Evolutionary conservation across 352 stramenopile genomes (phyloP).

Genomic region (Globisporangium sylvaticum): DNA sequence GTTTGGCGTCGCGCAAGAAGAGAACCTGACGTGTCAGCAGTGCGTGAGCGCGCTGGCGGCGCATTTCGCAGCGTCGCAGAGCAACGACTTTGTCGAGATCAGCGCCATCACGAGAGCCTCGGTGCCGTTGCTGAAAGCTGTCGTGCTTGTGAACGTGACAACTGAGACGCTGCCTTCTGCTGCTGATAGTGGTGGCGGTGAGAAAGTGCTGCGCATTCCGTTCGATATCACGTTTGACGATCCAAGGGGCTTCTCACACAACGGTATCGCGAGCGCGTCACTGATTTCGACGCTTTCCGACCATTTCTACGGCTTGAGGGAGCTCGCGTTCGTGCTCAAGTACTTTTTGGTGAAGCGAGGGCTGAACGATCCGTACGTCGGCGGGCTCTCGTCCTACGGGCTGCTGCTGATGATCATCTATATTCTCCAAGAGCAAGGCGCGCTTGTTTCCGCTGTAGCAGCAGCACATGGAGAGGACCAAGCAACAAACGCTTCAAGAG

Average conservation of each 20-base stretch:
- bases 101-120: conserved; percentile 67
- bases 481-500: background rate
- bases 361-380: conserved; percentile 88
- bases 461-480: background rate
- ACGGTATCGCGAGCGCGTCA: conserved; percentile 69
- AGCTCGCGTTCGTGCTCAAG: conserved; percentile 88
- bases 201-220: conserved; percentile 37
- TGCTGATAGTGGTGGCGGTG: background rate
- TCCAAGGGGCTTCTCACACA: conserved; percentile 48
- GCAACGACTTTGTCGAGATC: conserved; percentile 43
- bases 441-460: conserved; percentile 23
- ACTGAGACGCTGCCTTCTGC: background rate
- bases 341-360: conserved; percentile 84
- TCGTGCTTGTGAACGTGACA: conserved; percentile 32
- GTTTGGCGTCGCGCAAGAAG: conserved; percentile 53
- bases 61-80: conserved; percentile 15
- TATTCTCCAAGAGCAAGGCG: conserved; percentile 59
- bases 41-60: conserved; percentile 39
- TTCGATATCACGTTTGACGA: conserved; percentile 86
- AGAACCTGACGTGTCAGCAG: conserved; percentile 43
- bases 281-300: conserved; percentile 59
- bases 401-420: conserved; percentile 79
- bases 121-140: conserved; percentile 75
- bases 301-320: conserved; percentile 74
- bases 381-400: conserved; percentile 88